Evolutionary conservation across 2,329 filamentous ascomycete genomes (phyloP), one percentile per base, ranked within the genome.

Genomic region (Trichoderma sp.): DNA sequence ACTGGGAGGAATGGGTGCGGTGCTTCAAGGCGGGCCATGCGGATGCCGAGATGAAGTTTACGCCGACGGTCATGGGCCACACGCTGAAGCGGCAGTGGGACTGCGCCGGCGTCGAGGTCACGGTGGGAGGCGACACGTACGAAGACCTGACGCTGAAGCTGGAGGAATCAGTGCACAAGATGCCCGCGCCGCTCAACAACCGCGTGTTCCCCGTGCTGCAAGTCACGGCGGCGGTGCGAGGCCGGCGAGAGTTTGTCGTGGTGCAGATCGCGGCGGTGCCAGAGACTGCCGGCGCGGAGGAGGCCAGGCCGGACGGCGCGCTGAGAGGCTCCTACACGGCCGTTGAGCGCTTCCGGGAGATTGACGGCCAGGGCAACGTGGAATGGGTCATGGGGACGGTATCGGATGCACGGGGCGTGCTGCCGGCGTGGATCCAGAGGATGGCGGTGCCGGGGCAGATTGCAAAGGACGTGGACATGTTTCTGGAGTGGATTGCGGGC

Each of bases 371-470:
- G 24, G 75, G 73, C n/a, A 79, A 81, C 0, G 71, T 92, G 58
- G 89, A 91, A 77, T 96, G 92, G 92, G 82, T 90, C 69, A 94
- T 95, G 90, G 90, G 88, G 10, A 94, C 91, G 11, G 86, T 89
- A 13, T 91, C 89, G 69, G 87, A 94, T 76, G 91, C 91, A 0
- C 84, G 84, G 66, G 92, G 92, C 0, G 78, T 84, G 32, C 74
- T 94, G 68, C 92, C 92, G 0, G 81, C 84, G 76, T 89, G 84
- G 82, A 76, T 90, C 72, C 91, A 94, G 81, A 89, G 87, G 70
- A 74, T 86, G 76, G 87, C 85, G 4, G 82, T 92, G 59, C 86
- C 89, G 1, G 84, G 83, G 1, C 84, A 86, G 70, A 83, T 94
- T 59, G 86, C 87, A 21, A 91, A 92, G 79, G 91, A 94, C 75